Percentiles rank a stretch among this genome's conserved stretches.
Evolutionary conservation across 2,329 filamentous ascomycete genomes (phyloP).

Genomic region (Fusarium falciforme): DNA sequence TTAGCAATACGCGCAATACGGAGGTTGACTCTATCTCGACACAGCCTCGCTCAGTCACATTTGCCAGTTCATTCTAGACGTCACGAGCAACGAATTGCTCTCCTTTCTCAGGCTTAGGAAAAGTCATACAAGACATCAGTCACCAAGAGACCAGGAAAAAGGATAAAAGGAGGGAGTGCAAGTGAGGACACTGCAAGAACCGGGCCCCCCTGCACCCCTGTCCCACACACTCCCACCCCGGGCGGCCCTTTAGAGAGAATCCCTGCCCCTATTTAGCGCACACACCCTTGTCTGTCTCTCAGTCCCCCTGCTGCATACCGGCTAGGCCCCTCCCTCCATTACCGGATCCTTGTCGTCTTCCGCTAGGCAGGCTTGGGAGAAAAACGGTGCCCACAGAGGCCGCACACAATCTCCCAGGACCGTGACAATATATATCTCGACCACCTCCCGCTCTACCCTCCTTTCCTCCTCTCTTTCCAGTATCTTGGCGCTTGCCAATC

Average conservation of each 20-base stretch:
- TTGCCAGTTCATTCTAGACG: slow-evolving; percentile 19
- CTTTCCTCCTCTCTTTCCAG: slow-evolving; percentile 44
- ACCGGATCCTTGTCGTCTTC: slow-evolving; percentile 32
- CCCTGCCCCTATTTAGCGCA: slow-evolving; percentile 28
- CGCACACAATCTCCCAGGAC: slow-evolving; percentile 38
- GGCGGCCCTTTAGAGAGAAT: slow-evolving; percentile 16
- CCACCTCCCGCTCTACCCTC: slow-evolving; percentile 44
- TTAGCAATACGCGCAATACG: slow-evolving; percentile 28
- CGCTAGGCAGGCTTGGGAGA: slow-evolving; percentile 40
- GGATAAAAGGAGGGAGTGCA: slow-evolving; percentile 33
- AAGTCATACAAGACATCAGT: slow-evolving; percentile 13
- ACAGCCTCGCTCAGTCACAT: slow-evolving; percentile 38
- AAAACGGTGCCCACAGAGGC: slow-evolving; percentile 33
- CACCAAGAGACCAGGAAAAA: neutral
- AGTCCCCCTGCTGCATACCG: slow-evolving; percentile 41
- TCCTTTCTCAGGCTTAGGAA: neutral
- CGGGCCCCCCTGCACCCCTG: slow-evolving; percentile 25
- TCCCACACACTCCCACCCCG: slow-evolving; percentile 21
- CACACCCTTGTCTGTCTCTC: slow-evolving; percentile 15
- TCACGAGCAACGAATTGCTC: slow-evolving; percentile 3
- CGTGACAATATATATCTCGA: slow-evolving; percentile 49
- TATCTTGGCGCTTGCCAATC: slow-evolving; percentile 55
- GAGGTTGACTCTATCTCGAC: slow-evolving; percentile 17
- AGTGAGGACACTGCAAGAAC: slow-evolving; percentile 24
- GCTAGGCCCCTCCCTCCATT: slow-evolving; percentile 26